Conservation (phyloP, 495 filamentous ascomycete genomes). For the Gamarada debralockiae region DNA sequence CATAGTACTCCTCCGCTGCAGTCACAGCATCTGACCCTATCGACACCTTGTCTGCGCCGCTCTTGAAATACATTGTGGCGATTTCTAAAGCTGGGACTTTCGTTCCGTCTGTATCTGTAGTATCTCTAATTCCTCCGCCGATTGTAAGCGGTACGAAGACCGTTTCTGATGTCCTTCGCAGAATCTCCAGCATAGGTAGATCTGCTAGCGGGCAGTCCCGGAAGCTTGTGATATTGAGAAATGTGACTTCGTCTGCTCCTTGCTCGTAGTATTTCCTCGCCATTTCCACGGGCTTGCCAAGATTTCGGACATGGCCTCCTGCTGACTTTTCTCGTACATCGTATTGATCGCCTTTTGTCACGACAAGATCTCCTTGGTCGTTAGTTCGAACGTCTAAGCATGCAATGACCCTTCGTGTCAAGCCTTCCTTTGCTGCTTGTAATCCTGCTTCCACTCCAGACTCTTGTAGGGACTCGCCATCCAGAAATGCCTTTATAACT, state of each 20-base stretch:
- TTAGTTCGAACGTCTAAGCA: slow-evolving; percentile 97
- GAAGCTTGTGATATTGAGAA: slow-evolving; percentile 97
- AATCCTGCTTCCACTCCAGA: slow-evolving; percentile 3
- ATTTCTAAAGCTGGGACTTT: slow-evolving; percentile 83
- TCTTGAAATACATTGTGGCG: slow-evolving; percentile 96
- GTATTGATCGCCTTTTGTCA: slow-evolving; percentile 98
- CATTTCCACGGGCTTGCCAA: slow-evolving; percentile 96
- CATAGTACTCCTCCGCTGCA: slow-evolving; percentile 86
- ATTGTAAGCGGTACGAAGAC: slow-evolving; percentile 98
- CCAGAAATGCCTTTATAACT: slow-evolving; percentile 79
- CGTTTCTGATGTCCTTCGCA: slow-evolving; percentile 79
- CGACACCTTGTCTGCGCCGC: slow-evolving; percentile 96
- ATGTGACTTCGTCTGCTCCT: slow-evolving; percentile 94
- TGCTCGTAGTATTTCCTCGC: slow-evolving; percentile 93
- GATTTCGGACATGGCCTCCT: slow-evolving; percentile 79
- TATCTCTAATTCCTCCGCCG: slow-evolving; percentile 91
- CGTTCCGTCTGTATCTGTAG: slow-evolving; percentile 84
- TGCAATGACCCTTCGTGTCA: slow-evolving; percentile 88
- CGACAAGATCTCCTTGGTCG: slow-evolving; percentile 90
- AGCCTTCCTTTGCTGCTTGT: slow-evolving; percentile 43
- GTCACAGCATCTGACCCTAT: slow-evolving; percentile 93
- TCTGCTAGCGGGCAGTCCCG: slow-evolving; percentile 89
- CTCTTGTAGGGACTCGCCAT: slow-evolving; percentile 36
- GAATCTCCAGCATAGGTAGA: slow-evolving; percentile 91
- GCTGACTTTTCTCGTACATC: slow-evolving; percentile 92